Percentiles rank a stretch among this genome's conserved stretches.
Conservation (phyloP, 768 basidiomycete genomes). For the Lactarius evosmus region DNA sequence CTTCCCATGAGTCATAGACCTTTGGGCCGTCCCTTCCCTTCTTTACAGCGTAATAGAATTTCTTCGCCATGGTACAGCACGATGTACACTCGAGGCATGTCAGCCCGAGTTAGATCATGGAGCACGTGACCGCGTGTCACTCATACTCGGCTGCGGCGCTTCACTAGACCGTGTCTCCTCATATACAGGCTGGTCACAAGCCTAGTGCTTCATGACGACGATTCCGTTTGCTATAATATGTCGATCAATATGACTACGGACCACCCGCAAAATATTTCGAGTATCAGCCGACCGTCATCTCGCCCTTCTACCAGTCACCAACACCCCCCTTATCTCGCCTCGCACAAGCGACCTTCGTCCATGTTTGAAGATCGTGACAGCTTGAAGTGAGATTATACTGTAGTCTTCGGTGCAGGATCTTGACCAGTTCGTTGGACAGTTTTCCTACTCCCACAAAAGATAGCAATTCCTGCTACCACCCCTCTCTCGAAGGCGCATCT, state of each 20-base stretch:
- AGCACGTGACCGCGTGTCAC: conserved; percentile 5
- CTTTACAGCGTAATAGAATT: conserved; percentile 60
- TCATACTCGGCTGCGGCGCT: not conserved
- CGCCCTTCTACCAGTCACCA: conserved; percentile 26
- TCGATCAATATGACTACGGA: conserved; percentile 29
- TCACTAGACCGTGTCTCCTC: too few relatives aligned
- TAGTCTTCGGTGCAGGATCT: not conserved
- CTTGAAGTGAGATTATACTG: conserved; percentile 2
- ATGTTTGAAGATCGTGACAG: conserved; percentile 22
- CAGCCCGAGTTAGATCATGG: not conserved
- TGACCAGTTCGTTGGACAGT: conserved; percentile 2
- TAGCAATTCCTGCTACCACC: conserved; percentile 80
- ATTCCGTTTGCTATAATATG: not conserved
- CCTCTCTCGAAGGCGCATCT: conserved; percentile 68
- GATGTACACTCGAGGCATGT: not conserved
- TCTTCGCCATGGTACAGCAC: conserved; percentile 33
- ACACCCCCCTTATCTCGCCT: conserved; percentile 18
- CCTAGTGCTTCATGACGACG: not conserved
- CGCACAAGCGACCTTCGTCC: conserved; percentile 24
- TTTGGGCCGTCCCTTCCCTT: conserved; percentile 55
- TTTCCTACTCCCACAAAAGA: conserved; percentile 48
- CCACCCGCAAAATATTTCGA: conserved; percentile 26
- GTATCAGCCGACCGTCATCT: conserved; percentile 27
- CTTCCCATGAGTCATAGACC: conserved; percentile 58
- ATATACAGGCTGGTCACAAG: too few relatives aligned